Base-by-base conservation (phyloP, 2,329 filamentous ascomycete genomes). In the Fusarium annulatum region DNA sequence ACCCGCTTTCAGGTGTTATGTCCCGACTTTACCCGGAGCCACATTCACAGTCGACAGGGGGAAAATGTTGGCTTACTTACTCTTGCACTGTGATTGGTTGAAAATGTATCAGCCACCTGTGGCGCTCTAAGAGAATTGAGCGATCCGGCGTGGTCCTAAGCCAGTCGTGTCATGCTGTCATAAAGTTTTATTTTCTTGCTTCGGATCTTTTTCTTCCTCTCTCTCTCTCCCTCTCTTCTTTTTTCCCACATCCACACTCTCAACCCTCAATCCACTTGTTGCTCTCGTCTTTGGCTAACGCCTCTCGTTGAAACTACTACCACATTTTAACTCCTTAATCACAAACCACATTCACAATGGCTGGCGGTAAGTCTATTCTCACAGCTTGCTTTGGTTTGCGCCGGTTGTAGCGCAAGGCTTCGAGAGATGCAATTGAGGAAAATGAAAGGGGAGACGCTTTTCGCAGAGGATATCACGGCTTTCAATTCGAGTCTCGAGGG, bases 351-450 rank as follows among this genome's bases (percentile, higher is more conserved):
- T 66, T 74, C 81, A 85, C 79, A 82, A 85, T 85, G 84, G 83
- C 84, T 82, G 83, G 83, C 77, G 83, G 84, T 85, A 83, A 85
- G 84, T 85, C 46, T 61, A 53, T 51, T 39, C 49, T 43, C 30
- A 33, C 28, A 48, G 36, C 36, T 21, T 52, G 30, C 30, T 26
- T 51, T 68, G 46, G 41, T 69, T 67, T 67, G 64, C 69, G 72
- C 72, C 57, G 38, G 55, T 26, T 45, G 21, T 42, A 43, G 38
- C 23, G 56, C 59, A 55, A 26, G 36, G 55, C 41, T 64, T 45
- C 51, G 61, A 39, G 71, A 67, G 68, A 46, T 26, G 56, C 74
- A 78, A 78, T 78, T 76, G 71, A 68, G 59, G 52, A 56, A 38
- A 21, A 36, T 49, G 63, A 67, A 53, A 53, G 15, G 10, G 48